Evolutionary conservation across 805 yeast species (phyloP).

Genomic region (Teunomyces lycoperdinae): DNA sequence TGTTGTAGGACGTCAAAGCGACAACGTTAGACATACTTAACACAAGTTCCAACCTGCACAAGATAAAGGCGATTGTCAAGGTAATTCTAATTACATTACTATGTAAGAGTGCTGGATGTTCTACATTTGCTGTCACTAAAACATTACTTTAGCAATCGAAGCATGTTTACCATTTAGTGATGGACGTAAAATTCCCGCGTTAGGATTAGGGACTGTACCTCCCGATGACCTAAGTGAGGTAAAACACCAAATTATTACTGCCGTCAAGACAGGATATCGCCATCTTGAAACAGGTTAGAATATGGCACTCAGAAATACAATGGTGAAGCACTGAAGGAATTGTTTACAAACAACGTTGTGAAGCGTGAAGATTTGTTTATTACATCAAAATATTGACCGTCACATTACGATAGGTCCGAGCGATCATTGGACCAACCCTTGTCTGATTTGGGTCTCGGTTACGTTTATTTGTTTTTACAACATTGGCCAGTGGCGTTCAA

Average conservation of each 20-base stretch:
- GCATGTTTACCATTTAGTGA: conserved; percentile 49
- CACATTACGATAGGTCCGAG: conserved; percentile 38
- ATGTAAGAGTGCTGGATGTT: too few species aligned
- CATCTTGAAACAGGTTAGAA: conserved; percentile 54
- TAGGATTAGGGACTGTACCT: conserved; percentile 59
- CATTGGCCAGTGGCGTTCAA: conserved; percentile 50
- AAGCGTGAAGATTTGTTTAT: conserved; percentile 46
- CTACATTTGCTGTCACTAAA: not conserved
- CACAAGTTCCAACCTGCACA: not conserved
- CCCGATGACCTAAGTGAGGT: conserved; percentile 29
- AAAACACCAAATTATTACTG: conserved; percentile 33
- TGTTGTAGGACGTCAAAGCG: too few species aligned
- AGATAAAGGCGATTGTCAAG: too few species aligned
- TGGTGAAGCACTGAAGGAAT: conserved; percentile 46
- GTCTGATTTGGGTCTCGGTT: conserved; percentile 39
- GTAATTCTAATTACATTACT: too few species aligned
- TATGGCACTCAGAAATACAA: conserved; percentile 44
- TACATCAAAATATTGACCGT: conserved; percentile 45
- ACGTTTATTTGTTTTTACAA: conserved; percentile 46
- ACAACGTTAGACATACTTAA: too few species aligned
- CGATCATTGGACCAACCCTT: conserved; percentile 42
- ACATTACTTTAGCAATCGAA: conserved; percentile 28
- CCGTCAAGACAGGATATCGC: conserved; percentile 45
- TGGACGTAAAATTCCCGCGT: conserved; percentile 60
- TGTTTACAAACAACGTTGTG: conserved; percentile 46